Evolutionary conservation across 164 flowering plant genomes (phyloP).

Genomic region (Macadamia tetraphylla): DNA sequence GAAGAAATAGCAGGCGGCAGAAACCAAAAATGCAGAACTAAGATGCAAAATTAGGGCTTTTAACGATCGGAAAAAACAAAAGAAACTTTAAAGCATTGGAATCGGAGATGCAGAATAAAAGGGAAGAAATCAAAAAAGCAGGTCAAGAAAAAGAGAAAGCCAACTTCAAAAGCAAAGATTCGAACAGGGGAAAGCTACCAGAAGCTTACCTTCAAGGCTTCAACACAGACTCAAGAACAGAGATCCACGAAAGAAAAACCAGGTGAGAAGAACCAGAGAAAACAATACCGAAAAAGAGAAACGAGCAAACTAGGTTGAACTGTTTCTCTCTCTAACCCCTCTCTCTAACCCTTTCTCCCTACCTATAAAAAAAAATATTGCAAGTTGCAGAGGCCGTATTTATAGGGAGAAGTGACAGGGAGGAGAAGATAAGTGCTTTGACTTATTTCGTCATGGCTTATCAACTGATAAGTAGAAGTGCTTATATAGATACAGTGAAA

Average conservation of each 20-base stretch:
- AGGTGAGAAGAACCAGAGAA: background rate
- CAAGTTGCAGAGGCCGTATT: constrained; percentile 7
- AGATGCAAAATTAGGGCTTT: constrained; percentile 13
- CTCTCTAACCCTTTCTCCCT: constrained; percentile 24
- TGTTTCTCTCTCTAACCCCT: constrained; percentile 20
- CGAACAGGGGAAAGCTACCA: background rate
- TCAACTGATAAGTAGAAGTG: background rate
- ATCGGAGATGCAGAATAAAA: constrained; percentile 22
- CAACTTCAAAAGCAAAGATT: constrained; percentile 6
- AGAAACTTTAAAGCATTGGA: constrained; percentile 29
- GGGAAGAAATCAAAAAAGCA: constrained; percentile 7
- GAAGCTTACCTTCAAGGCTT: constrained; percentile 1
- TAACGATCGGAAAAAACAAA: constrained; percentile 23
- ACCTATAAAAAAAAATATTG: constrained; percentile 3
- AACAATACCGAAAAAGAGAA: background rate
- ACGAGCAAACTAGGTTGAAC: no score
- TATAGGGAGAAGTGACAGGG: constrained; percentile 13
- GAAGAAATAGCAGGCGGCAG: background rate
- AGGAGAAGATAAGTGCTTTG: background rate
- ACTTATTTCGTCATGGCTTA: background rate
- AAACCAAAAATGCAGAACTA: background rate
- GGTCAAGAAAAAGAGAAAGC: constrained; percentile 9
- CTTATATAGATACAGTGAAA: constrained; percentile 8
- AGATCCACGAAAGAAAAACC: background rate
- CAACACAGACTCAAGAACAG: background rate